Evolutionary conservation across 2,329 filamentous ascomycete species (phyloP).

Genomic region (Karstenula rhodostoma): DNA sequence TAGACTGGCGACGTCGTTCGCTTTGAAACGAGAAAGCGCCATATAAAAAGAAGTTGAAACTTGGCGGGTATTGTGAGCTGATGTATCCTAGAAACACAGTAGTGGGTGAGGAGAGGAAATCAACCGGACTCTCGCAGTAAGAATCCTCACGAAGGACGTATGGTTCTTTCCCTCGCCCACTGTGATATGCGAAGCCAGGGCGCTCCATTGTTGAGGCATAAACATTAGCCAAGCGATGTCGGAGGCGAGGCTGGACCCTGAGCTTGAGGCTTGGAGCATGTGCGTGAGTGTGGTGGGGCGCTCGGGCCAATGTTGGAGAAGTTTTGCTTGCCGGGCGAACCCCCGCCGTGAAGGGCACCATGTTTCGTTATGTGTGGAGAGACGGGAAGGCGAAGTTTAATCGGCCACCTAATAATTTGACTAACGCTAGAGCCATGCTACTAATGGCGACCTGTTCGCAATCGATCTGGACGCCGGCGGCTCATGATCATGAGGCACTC

Average conservation of each 20-base stretch:
- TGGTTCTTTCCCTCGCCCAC: no score
- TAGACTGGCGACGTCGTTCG: neutral
- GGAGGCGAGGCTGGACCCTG: constrained; percentile 11
- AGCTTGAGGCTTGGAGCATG: neutral
- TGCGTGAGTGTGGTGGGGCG: neutral
- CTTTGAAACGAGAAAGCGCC: neutral
- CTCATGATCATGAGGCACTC: neutral
- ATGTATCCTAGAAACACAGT: neutral
- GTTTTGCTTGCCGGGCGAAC: constrained; percentile 14
- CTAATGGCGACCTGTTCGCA: neutral
- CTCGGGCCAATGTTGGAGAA: constrained; percentile 7
- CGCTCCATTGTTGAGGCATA: neutral
- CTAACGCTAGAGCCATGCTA: constrained; percentile 6
- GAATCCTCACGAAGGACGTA: no score
- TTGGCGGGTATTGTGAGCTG: neutral
- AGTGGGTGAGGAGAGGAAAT: no score
- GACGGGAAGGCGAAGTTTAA: constrained; percentile 7
- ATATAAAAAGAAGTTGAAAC: neutral
- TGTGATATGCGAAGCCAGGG: neutral
- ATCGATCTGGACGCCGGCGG: constrained; percentile 2
- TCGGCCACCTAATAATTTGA: constrained; percentile 15
- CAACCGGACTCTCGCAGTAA: no score
- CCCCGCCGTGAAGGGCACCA: constrained; percentile 17
- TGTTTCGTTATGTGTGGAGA: constrained; percentile 23
- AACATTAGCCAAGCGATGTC: constrained; percentile 6